Conservation (phyloP, 108 stramenopile species). For the Skeletonema menzelii region DNA sequence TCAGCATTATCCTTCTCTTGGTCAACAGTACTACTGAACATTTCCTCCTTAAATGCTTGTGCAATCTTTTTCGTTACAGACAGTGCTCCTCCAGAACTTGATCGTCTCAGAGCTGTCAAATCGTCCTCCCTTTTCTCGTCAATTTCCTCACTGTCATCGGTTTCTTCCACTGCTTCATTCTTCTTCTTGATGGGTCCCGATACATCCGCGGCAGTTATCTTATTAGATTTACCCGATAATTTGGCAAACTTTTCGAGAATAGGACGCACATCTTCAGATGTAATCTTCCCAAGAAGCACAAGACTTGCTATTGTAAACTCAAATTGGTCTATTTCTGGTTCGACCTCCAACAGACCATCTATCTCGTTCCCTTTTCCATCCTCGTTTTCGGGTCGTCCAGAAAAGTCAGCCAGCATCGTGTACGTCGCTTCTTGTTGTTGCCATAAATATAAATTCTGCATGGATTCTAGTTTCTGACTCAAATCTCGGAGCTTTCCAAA, state of each 20-base stretch:
- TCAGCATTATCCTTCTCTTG: not conserved
- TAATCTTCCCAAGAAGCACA: conserved; percentile 48
- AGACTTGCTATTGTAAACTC: conserved; percentile 61
- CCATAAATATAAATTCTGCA: conserved; percentile 48
- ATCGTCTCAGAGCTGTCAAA: not conserved
- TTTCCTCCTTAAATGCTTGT: conserved; percentile 17
- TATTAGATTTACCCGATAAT: conserved; percentile 38
- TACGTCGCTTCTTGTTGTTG: conserved; percentile 47
- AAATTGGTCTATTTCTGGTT: conserved; percentile 49
- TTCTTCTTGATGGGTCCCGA: conserved; percentile 22
- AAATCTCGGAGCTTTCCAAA: conserved; percentile 42
- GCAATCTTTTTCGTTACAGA: conserved; percentile 19
- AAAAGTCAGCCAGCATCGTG: conserved; percentile 22
- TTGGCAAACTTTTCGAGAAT: conserved; percentile 62
- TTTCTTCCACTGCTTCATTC: not conserved
- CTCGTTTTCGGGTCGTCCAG: conserved; percentile 9
- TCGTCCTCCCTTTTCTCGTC: not conserved
- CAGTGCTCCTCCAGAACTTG: not conserved
- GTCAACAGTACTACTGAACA: not conserved
- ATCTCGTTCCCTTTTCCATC: not conserved
- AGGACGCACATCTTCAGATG: conserved; percentile 40
- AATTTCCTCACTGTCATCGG: not conserved
- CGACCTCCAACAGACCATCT: not conserved
- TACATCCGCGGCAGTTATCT: conserved; percentile 24
- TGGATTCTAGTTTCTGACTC: conserved; percentile 20